A percentile compares a stretch with the other conserved stretches of the same genome.
Conservation (phyloP, 345 rosid species). For the Eucalyptus polybractea region DNA sequence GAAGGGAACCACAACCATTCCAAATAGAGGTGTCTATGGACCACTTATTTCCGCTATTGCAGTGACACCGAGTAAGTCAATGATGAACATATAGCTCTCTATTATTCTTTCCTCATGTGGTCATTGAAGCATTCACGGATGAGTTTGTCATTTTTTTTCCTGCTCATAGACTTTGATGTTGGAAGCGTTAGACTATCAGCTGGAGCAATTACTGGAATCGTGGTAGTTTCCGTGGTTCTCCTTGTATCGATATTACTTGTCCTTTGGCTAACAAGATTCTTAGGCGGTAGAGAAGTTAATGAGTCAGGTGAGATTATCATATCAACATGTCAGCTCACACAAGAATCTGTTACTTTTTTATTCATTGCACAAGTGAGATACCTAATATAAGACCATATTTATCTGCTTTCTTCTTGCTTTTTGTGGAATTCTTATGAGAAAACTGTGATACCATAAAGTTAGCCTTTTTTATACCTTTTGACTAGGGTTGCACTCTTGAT, state of each 20-base stretch:
- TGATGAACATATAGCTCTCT: neutral
- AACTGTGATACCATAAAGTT: neutral
- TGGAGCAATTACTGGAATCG: slow-evolving; percentile 65
- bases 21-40: slow-evolving; percentile 60
- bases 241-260: slow-evolving; percentile 19
- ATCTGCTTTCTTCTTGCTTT: neutral
- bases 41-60: slow-evolving; percentile 84
- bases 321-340: accelerated
- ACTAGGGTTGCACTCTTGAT: neutral
- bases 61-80: slow-evolving; percentile 61
- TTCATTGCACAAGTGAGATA: neutral
- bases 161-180: slow-evolving; percentile 51
- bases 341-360: neutral
- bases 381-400: neutral
- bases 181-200: slow-evolving; percentile 39
- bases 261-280: slow-evolving; percentile 36
- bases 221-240: slow-evolving; percentile 26
- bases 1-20: slow-evolving; percentile 65
- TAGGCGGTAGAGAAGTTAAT: slow-evolving; percentile 40
- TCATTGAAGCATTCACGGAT: neutral
- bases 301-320: slow-evolving; percentile 28
- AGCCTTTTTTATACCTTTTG: neutral
- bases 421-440: neutral
- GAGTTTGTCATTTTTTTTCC: neutral
- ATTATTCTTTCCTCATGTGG: neutral